Conservation (phyloP, 768 basidiomycete genomes). For the Trametopsis cervina region DNA sequence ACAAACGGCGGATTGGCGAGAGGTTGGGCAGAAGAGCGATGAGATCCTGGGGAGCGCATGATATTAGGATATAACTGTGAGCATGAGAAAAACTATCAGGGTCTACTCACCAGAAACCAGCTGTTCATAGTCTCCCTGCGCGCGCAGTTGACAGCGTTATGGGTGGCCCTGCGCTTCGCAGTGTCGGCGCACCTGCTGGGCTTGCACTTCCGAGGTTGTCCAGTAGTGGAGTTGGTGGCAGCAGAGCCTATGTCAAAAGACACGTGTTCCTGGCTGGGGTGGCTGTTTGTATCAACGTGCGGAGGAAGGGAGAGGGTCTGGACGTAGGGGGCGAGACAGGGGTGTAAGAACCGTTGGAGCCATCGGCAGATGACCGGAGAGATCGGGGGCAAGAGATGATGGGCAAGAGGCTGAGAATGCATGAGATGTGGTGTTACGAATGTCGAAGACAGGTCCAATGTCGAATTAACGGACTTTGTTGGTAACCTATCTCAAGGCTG, state of each 20-base stretch:
- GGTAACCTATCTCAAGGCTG: no score
- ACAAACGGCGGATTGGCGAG: slow-evolving; percentile 85
- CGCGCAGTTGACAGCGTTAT: slow-evolving; percentile 95
- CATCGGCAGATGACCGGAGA: slow-evolving; percentile 32
- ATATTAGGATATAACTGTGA: slow-evolving; percentile 18
- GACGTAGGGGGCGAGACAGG: slow-evolving; percentile 37
- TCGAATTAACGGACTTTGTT: no score
- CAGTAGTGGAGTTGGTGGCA: slow-evolving; percentile 14
- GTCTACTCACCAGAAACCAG: slow-evolving; percentile 67
- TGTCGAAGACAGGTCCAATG: slow-evolving; percentile 7
- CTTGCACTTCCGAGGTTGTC: slow-evolving; percentile 62
- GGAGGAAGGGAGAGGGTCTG: slow-evolving; percentile 30
- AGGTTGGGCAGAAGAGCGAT: slow-evolving; percentile 89
- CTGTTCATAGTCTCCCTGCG: slow-evolving; percentile 90
- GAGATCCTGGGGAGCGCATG: slow-evolving; percentile 53
- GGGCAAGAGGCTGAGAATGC: slow-evolving; percentile 33
- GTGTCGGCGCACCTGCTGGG: slow-evolving; percentile 88
- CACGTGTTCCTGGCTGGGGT: slow-evolving; percentile 12
- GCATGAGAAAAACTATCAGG: background rate
- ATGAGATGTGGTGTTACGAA: slow-evolving; percentile 36
- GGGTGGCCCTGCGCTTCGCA: slow-evolving; percentile 91
- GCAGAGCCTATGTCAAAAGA: slow-evolving; percentile 8
- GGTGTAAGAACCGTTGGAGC: slow-evolving; percentile 39
- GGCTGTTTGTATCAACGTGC: slow-evolving; percentile 18
- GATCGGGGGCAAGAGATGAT: slow-evolving; percentile 31